These are phyloP conservation scores for Babesia sp. DNA, from an alignment of 169 alveolate species.

Conservation along the genomic window DNA sequence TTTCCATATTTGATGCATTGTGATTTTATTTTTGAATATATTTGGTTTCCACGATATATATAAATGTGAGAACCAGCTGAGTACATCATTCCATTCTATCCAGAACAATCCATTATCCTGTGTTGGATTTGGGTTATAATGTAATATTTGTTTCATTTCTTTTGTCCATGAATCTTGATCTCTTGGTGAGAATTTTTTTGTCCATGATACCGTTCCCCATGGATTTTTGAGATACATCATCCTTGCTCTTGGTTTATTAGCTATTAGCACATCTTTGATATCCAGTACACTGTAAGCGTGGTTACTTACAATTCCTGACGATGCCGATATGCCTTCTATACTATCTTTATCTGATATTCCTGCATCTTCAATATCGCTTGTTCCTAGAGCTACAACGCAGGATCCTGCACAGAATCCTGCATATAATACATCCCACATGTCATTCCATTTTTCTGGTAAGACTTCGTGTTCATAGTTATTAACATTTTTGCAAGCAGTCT, in stretches of 20 bases:
- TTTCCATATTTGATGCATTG: constrained; percentile 78
- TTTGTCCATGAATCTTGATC: constrained; percentile 62
- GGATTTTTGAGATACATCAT: constrained; percentile 88
- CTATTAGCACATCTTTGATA: constrained; percentile 66
- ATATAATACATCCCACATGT: constrained; percentile 70
- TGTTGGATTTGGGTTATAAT: constrained; percentile 28
- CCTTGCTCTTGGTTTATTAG: constrained; percentile 51
- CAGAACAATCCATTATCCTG: constrained; percentile 85
- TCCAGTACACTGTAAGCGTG: constrained; percentile 86
- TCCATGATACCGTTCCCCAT: constrained; percentile 92
- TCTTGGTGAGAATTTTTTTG: constrained; percentile 77
- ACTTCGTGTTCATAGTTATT: background rate
- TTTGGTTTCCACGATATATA: constrained; percentile 85
- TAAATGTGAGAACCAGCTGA: constrained; percentile 86
- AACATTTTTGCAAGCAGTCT: background rate
- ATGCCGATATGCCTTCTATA: constrained; percentile 79
- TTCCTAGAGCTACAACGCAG: constrained; percentile 82
- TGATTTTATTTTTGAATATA: constrained; percentile 69
- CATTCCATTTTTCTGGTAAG: constrained; percentile 34
- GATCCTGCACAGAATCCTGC: constrained; percentile 75
- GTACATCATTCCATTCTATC: constrained; percentile 87
- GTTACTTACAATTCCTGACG: constrained; percentile 78
- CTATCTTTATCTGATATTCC: constrained; percentile 71
- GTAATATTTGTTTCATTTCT: constrained; percentile 5
- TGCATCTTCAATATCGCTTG: constrained; percentile 75